Base-by-base conservation (phyloP, 2,329 filamentous ascomycete species). In the Neophaeococcomyces aloes region DNA sequence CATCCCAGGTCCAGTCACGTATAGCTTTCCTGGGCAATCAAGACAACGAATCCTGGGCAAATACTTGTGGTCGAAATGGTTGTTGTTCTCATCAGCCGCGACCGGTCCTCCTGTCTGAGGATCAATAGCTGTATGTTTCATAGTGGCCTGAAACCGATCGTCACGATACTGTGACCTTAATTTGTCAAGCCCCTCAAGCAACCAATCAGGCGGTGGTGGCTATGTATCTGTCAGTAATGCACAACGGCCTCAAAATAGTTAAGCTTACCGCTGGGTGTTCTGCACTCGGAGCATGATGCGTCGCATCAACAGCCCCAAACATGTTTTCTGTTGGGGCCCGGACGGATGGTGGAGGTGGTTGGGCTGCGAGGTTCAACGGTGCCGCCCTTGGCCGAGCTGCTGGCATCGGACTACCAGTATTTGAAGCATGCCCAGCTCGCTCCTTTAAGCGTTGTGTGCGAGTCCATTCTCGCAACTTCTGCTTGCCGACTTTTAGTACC, bases 21-120 rank as follows among this genome's bases (percentile, higher is more conserved):
- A 98, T 8, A 94, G 70, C 63, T 95, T 96, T 23, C 86, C 86
- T 0, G 86, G 86, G 60, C 91, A 96, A 62, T 98, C 91, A 36
- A 82, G 77, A 61, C 91, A 98, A 46, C 86, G 76, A 51, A 98
- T 95, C 39, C 91, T 75, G 7, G 91, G 91, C 38, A 94, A 71
- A 64, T 83, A 96, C 65, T 84, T 83, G 54, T 82, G 86, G 56
- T 82, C 84, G 48, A 86, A 69, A 49, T 82, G 64, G 39, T 76
- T 48, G 72, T 69, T 42, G 58, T 62, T 48, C 62, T 72, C 56
- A 60, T 70, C 65, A 21, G 67, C 65, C 29, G 78, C 68, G 39
- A 83, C 72, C 17, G 79, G 76, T 15, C 75, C 65, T 48, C 82
- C 77, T 2, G 83, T 88, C 38, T 75, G 70, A 8, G 75, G 75